Evolutionary conservation across 1,139 yeast genomes (phyloP).

Genomic region (Kluyveromyces sp.): DNA sequence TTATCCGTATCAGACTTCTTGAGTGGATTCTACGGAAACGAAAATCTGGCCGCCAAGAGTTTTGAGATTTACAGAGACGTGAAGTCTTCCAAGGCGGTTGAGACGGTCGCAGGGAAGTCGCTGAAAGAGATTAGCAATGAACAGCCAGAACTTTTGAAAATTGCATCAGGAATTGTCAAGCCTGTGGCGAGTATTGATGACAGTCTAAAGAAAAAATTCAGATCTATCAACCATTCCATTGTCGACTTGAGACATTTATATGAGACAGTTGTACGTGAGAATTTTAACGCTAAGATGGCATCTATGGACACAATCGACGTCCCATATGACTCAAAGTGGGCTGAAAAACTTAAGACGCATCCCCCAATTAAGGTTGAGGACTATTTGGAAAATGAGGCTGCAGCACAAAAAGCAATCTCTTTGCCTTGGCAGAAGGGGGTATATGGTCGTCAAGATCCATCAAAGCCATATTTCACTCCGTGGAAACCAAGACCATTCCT

Average conservation of each 20-base stretch:
- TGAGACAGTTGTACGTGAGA: conserved; percentile 25
- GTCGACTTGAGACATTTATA: conserved; percentile 5
- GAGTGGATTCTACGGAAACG: conserved; percentile 20
- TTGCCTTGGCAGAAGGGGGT: conserved; percentile 69
- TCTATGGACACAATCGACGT: conserved; percentile 22
- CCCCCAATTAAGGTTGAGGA: conserved; percentile 47
- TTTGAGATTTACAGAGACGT: conserved; percentile 24
- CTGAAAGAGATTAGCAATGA: not conserved
- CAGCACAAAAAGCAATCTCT: conserved; percentile 37
- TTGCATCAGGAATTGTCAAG: conserved; percentile 4
- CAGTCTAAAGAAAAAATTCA: conserved; percentile 6
- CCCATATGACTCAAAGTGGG: conserved; percentile 55
- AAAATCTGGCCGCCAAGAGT: conserved; percentile 18
- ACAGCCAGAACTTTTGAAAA: not conserved
- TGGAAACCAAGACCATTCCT: conserved; percentile 93
- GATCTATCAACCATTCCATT: conserved; percentile 7
- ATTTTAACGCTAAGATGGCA: conserved; percentile 23
- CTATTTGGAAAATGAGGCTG: conserved; percentile 47
- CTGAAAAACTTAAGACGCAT: conserved; percentile 44
- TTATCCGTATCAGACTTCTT: conserved; percentile 20
- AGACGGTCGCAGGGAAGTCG: conserved; percentile 1
- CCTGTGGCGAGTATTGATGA: conserved; percentile 4
- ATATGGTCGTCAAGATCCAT: conserved; percentile 71
- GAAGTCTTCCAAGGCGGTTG: conserved; percentile 9
- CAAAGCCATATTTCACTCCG: conserved; percentile 86